Evolutionary conservation across 2,329 filamentous ascomycete genomes (phyloP), one percentile per base, ranked within the genome.

Genomic region (Aspergillus arachidicola): DNA sequence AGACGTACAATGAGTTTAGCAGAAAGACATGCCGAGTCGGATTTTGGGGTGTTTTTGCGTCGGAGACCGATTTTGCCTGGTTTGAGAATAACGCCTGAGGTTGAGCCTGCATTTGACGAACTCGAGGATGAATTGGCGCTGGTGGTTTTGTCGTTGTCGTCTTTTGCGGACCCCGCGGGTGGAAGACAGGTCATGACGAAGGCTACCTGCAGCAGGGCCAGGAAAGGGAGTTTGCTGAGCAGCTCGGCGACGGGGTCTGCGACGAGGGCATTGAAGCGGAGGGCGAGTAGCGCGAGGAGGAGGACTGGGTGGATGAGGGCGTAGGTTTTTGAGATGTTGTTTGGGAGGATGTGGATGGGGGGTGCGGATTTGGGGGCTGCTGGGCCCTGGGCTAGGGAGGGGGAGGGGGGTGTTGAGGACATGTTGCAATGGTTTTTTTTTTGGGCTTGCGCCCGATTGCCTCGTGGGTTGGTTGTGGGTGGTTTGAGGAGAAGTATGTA

Each of bases 221-320:
- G 81, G 14, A 87, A 84, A 0, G 89, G 84, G 3, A 94, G 79
- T 2, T 88, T 82, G 34, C 75, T 83, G 16, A 85, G 76, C 43
- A 96, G 84, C 7, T 89, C 85, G 19, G 84, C 78, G 2, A 90
- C 85, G 0, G 93, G 92, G 67, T 94, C 86, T 19, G 83, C 81
- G 32, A 96, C 90, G 30, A 96, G 82, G 21, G 84, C 79, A 41
- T 80, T 75, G 77, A 96, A 94, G 45, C 85, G 85, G 66, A 86
- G 73, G 53, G 85, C 83, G 73, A 90, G 89, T 41, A 90, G 78
- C 11, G 84, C 84, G 34, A 92, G 83, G 34, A 96, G 82, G 12
- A 93, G 78, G 30, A 85, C 77, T 0, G 91, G 89, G 69, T 96
- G 91, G 23, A 87, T 76, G 71, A 92, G 84, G 14, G 89, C 86